Evolutionary conservation across 495 filamentous ascomycete genomes (phyloP).

Genomic region (Neurospora sp.): DNA sequence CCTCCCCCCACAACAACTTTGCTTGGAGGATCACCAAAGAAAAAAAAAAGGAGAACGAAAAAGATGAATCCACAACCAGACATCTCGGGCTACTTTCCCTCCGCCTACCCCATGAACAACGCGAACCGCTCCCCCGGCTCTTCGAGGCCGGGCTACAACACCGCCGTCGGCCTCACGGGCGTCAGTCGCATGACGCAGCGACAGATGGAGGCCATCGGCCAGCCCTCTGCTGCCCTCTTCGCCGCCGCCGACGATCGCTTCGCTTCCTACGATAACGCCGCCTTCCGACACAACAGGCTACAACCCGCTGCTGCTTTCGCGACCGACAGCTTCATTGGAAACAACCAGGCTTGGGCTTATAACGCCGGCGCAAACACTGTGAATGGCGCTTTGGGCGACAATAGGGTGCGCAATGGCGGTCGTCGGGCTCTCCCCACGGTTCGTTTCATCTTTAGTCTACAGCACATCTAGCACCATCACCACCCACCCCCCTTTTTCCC

Average conservation of each 20-base stretch:
- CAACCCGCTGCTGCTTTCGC: slow-evolving; percentile 36
- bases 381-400: slow-evolving; percentile 38
- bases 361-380: slow-evolving; percentile 35
- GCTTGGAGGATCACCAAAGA: background rate
- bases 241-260: slow-evolving; percentile 41
- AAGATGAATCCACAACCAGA: slow-evolving; percentile 26
- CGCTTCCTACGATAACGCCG: slow-evolving; percentile 42
- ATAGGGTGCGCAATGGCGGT: slow-evolving; percentile 32
- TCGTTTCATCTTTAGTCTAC: slow-evolving; percentile 14
- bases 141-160: slow-evolving; percentile 37
- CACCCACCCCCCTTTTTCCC: background rate
- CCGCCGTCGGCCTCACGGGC: slow-evolving; percentile 52
- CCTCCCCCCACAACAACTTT: background rate
- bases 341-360: slow-evolving; percentile 42
- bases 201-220: slow-evolving; percentile 29
- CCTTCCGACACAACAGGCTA: slow-evolving; percentile 51
- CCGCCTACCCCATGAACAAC: slow-evolving; percentile 18
- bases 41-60: background rate
- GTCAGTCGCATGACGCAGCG: slow-evolving; percentile 55
- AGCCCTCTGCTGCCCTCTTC: slow-evolving; percentile 27
- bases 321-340: slow-evolving; percentile 31
- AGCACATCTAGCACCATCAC: background rate
- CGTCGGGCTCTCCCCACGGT: slow-evolving; percentile 40
- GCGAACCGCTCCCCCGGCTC: slow-evolving; percentile 34
- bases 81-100: slow-evolving; percentile 12